Conservation (phyloP, 495 filamentous ascomycete genomes). For the Aspergillus nidulans region DNA sequence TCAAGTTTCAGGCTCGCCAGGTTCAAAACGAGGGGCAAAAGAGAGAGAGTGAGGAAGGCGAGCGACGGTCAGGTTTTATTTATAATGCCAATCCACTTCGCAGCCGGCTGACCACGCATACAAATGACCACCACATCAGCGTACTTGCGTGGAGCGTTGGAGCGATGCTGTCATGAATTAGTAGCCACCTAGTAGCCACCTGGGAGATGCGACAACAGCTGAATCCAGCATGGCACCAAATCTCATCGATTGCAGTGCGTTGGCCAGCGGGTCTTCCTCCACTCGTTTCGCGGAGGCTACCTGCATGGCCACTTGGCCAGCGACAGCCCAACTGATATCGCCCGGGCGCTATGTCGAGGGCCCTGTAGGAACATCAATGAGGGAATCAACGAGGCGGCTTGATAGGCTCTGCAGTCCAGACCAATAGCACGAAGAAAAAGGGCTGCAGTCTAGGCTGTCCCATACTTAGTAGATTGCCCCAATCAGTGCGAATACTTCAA, state of each 20-base stretch:
- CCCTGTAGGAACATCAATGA: slow-evolving; percentile 22
- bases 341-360: slow-evolving; percentile 11
- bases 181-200: no score
- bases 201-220: slow-evolving; percentile 15
- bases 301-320: slow-evolving; percentile 25
- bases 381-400: slow-evolving; percentile 7
- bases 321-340: slow-evolving; percentile 9
- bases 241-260: slow-evolving; percentile 16
- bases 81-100: slow-evolving; percentile 12
- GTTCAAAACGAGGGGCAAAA: neutral
- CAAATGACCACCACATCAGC: slow-evolving; percentile 24
- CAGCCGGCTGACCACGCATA: slow-evolving; percentile 22
- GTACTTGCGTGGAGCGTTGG: slow-evolving; percentile 15
- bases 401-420: slow-evolving; percentile 9
- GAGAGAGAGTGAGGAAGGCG: neutral
- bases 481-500: neutral
- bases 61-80: slow-evolving; percentile 12
- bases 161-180: slow-evolving; percentile 17
- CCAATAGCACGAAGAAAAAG: neutral
- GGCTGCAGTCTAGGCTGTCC: slow-evolving; percentile 1
- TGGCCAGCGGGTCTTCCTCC: slow-evolving; percentile 24
- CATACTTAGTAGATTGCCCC: slow-evolving; percentile 4
- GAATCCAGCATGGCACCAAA: slow-evolving; percentile 13
- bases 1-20: slow-evolving; percentile 1
- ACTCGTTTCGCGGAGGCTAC: slow-evolving; percentile 22